Percentiles rank a stretch among this genome's conserved stretches.
These are phyloP conservation scores for Rhizopus stolonifer DNA, from an alignment of 371 early-diverging fungal species.

Conservation along the genomic window DNA sequence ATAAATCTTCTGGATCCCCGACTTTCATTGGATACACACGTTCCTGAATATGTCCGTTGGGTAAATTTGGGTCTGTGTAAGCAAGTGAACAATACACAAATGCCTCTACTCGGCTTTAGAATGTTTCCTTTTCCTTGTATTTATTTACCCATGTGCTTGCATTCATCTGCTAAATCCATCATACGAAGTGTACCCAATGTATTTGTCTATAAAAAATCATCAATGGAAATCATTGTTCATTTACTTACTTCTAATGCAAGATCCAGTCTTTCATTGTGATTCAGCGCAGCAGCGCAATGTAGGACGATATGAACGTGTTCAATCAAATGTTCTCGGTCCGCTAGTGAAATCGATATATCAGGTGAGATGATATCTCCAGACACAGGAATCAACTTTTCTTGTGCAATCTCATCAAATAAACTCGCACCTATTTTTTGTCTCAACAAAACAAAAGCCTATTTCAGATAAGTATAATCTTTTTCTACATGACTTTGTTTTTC, in stretches of 20 bases:
- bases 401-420: conserved; percentile 39
- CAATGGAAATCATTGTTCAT: background rate
- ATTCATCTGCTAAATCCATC: conserved; percentile 61
- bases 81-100: conserved; percentile 48
- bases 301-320: conserved; percentile 53
- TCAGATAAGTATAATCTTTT: conserved; percentile 1
- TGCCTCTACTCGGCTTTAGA: no score
- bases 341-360: conserved; percentile 52
- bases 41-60: conserved; percentile 54
- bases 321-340: conserved; percentile 47
- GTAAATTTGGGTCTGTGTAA: conserved; percentile 47
- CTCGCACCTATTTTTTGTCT: conserved; percentile 34
- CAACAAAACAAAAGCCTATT: conserved; percentile 42
- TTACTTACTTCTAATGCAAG: conserved; percentile 54
- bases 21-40: conserved; percentile 59
- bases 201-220: conserved; percentile 45
- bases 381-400: conserved; percentile 56
- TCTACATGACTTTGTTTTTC: background rate
- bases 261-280: conserved; percentile 61
- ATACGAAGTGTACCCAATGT: conserved; percentile 59
- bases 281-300: conserved; percentile 65
- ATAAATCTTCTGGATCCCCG: conserved; percentile 56
- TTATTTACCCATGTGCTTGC: conserved; percentile 51
- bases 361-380: conserved; percentile 59
- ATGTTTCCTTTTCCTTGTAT: no score